Conservation (phyloP, 2,329 filamentous ascomycete species). For the Nemania abortiva region DNA sequence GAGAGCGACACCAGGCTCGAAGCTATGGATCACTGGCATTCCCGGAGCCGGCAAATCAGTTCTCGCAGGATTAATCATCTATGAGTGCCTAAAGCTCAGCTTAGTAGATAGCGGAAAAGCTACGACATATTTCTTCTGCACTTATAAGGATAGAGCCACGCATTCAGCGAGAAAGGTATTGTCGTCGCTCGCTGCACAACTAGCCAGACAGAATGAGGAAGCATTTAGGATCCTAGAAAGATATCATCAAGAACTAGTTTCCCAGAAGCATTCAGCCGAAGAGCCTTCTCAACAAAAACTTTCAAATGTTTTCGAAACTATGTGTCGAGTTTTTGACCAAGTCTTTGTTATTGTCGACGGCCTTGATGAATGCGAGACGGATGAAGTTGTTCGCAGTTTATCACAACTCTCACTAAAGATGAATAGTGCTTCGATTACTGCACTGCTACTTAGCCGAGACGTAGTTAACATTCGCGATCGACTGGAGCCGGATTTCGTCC, state of each 20-base stretch:
- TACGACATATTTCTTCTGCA: slow-evolving; percentile 35
- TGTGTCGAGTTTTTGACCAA: slow-evolving; percentile 25
- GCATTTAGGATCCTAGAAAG: slow-evolving; percentile 28
- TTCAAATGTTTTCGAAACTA: neutral
- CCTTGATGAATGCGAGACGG: slow-evolving; percentile 30
- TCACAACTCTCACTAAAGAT: slow-evolving; percentile 1
- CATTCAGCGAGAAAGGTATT: slow-evolving; percentile 20
- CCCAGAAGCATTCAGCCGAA: neutral
- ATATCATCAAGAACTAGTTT: slow-evolving; percentile 27
- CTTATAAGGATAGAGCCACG: slow-evolving; percentile 27
- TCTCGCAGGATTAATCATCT: slow-evolving; percentile 18
- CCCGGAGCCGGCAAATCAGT: slow-evolving; percentile 36
- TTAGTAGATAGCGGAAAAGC: slow-evolving; percentile 6
- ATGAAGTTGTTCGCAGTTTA: slow-evolving; percentile 7
- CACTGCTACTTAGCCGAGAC: slow-evolving; percentile 28
- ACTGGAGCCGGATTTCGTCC: slow-evolving; percentile 19
- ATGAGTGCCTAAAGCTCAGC: slow-evolving; percentile 22
- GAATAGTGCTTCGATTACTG: slow-evolving; percentile 12
- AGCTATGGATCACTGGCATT: slow-evolving; percentile 34
- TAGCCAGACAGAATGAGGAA: slow-evolving; percentile 28
- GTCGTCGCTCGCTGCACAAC: slow-evolving; percentile 25
- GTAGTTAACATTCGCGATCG: slow-evolving; percentile 23
- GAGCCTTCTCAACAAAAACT: slow-evolving; percentile 12
- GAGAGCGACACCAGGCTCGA: slow-evolving; percentile 23
- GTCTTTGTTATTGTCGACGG: slow-evolving; percentile 33